Base-by-base conservation (phyloP, 2,329 filamentous ascomycete genomes). In the Blastomyces silverae region DNA sequence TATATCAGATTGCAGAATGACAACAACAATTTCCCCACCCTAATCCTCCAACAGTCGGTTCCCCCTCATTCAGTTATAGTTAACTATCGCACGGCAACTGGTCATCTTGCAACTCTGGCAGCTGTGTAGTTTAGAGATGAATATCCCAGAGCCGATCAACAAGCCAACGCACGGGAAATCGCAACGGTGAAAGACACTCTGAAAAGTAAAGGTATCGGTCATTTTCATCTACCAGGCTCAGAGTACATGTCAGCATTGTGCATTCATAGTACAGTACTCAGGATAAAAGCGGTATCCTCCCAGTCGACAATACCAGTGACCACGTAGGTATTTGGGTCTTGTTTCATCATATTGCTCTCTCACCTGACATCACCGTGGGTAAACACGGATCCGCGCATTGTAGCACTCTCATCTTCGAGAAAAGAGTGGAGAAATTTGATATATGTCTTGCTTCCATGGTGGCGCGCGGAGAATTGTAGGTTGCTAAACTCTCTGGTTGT, bases 321-420 rank as follows among this genome's bases (percentile, higher is more conserved):
- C 1, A 8, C 5, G 13, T 46, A 46, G 2, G 44, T 37, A 37
- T 37, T 10, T 6, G 50, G 57, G 62, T 68, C 68, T 22, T 63
- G 63, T 61, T 69, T 66, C 25, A 73, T 71, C 64, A 73, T 73
- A n/a, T 72, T 72, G 65, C 72, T 73, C 28, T 44, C 61, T 48
- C 64, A 66, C 20, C 67, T 67, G 3, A 73, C 34, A 69, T 73
- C 72, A 34, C 70, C 70, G 65, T 74, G 71, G 5, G 69, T 72
- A 60, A 44, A 44, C 42, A 44, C 42, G 1, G 42, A 44, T 44
- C 15, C 42, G 15, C 15, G 42, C 20, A 34, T 25, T 22, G 62
- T 48, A 10, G 31, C 56, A 25, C 65, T 28, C 58, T 50, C 64
- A 39, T 68, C 46, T 10, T 66, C 62, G 2, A 73, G 55, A 48